Percentiles rank a stretch among this genome's conserved stretches.
These are phyloP conservation scores for Pelagomonas calceolata DNA, from an alignment of 108 stramenopile genomes.

Conservation along the genomic window DNA sequence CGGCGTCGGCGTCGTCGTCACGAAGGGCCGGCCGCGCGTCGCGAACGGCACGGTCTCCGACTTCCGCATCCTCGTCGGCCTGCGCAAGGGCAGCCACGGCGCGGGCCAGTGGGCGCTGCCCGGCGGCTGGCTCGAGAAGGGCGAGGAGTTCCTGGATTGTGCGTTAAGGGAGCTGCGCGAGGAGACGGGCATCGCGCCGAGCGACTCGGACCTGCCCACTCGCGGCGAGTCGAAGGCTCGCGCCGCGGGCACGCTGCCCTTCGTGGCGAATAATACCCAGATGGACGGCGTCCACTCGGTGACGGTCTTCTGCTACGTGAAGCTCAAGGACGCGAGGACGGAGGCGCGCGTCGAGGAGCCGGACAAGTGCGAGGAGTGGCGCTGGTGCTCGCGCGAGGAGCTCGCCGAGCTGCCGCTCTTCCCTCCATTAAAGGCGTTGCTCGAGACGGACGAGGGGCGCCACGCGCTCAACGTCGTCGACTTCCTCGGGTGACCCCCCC, in stretches of 20 bases:
- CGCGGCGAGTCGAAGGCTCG: no score
- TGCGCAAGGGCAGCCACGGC: constrained; percentile 22
- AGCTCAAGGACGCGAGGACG: neutral
- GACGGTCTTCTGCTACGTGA: neutral
- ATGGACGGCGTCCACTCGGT: neutral
- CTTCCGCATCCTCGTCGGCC: constrained; percentile 11
- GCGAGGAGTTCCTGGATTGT: neutral
- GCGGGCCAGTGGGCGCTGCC: constrained; percentile 20
- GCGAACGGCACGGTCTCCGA: neutral
- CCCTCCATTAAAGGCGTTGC: no score
- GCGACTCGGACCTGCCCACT: neutral
- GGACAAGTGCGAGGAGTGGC: constrained; percentile 12
- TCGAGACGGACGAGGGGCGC: no score
- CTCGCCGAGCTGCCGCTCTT: no score
- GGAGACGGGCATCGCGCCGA: constrained; percentile 9
- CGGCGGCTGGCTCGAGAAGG: constrained; percentile 17
- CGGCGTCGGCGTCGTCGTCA: neutral
- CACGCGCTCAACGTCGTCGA: no score
- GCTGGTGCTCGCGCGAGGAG: no score
- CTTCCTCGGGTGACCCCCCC: no score
- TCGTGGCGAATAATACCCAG: neutral
- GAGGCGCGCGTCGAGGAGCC: constrained; percentile 2
- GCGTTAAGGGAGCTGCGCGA: constrained; percentile 17
- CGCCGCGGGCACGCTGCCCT: no score
- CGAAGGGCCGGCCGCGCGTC: no score